Conservation (phyloP, 139 green algal species). For the Auxenochlorella protothecoides region DNA sequence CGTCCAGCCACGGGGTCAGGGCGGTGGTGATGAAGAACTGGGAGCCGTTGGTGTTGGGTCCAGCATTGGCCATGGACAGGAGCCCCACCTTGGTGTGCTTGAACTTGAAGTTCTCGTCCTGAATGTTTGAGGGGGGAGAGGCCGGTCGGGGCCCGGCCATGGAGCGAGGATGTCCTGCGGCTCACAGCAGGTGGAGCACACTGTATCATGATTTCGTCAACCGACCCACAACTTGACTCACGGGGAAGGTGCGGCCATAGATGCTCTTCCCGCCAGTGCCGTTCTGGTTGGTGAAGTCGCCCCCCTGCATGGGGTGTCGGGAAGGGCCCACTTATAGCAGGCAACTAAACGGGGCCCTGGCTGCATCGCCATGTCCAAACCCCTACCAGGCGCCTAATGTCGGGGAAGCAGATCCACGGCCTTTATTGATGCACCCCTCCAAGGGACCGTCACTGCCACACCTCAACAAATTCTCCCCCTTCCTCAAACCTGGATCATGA, state of each 20-base stretch:
- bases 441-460: no score
- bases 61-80: slow-evolving; percentile 86
- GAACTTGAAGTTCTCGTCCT: slow-evolving; percentile 24
- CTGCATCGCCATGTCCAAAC: no score
- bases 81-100: slow-evolving; percentile 54
- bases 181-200: no score
- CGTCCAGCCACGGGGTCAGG: slow-evolving; percentile 59
- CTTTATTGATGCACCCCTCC: no score
- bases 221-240: slow-evolving; percentile 15
- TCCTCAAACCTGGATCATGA: slow-evolving; percentile 51
- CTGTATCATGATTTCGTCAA: no score
- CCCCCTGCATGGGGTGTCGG: slow-evolving; percentile 11
- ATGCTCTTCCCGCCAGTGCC: slow-evolving; percentile 81
- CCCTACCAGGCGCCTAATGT: no score
- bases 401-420: no score
- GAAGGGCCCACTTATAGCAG: no score
- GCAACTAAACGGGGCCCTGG: no score
- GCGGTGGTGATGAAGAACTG: slow-evolving; percentile 91
- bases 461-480: no score
- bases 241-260: slow-evolving; percentile 68
- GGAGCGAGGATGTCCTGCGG: slow-evolving; percentile 20
- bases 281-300: slow-evolving; percentile 44
- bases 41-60: slow-evolving; percentile 61
- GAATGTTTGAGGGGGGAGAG: slow-evolving; percentile 3
- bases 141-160: slow-evolving; percentile 44